Evolutionary conservation across 106 monocot genomes (phyloP).

Genomic region (Acorus calamus): DNA sequence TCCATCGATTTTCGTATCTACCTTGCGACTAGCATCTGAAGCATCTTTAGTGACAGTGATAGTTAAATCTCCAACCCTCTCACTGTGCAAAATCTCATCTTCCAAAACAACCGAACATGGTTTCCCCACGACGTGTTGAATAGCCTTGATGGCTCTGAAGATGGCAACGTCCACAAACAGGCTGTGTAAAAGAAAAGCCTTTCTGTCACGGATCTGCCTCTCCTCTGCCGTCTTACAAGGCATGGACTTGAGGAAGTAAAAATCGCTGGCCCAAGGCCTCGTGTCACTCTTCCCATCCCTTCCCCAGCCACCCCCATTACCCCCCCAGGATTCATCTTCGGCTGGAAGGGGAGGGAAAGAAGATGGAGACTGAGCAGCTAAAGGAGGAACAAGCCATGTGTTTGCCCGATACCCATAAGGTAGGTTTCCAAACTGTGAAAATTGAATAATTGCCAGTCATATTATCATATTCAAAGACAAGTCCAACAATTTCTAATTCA

Average conservation of each 20-base stretch:
- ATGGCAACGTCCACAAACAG: conserved; percentile 92
- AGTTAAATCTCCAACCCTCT: conserved; percentile 74
- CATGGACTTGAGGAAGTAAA: conserved; percentile 68
- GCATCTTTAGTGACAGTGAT: conserved; percentile 69
- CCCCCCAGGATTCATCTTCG: conserved; percentile 93
- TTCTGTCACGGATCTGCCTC: conserved; percentile 86
- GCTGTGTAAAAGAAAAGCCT: conserved; percentile 84
- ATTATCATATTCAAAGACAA: too few relatives aligned
- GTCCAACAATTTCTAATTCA: too few relatives aligned
- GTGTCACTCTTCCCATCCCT: conserved; percentile 60
- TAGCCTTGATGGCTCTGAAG: conserved; percentile 64
- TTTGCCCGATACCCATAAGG: conserved; percentile 98
- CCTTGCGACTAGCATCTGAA: conserved; percentile 77
- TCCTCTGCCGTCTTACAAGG: conserved; percentile 91
- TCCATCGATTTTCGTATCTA: conserved; percentile 97
- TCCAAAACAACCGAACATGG: conserved; percentile 3
- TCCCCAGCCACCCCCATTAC: conserved; percentile 90
- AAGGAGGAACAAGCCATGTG: conserved; percentile 97
- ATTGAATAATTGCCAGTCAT: not conserved
- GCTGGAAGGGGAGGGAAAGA: conserved; percentile 64
- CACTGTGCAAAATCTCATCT: conserved; percentile 60
- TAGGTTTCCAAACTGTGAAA: conserved; percentile 95
- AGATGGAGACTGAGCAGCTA: conserved; percentile 65
- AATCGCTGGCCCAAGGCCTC: conserved; percentile 74
- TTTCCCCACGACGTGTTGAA: conserved; percentile 50